phyloP scores from a whole-genome alignment of 1,284 basidiomycete species.

The Ganoderma sinense region DNA sequence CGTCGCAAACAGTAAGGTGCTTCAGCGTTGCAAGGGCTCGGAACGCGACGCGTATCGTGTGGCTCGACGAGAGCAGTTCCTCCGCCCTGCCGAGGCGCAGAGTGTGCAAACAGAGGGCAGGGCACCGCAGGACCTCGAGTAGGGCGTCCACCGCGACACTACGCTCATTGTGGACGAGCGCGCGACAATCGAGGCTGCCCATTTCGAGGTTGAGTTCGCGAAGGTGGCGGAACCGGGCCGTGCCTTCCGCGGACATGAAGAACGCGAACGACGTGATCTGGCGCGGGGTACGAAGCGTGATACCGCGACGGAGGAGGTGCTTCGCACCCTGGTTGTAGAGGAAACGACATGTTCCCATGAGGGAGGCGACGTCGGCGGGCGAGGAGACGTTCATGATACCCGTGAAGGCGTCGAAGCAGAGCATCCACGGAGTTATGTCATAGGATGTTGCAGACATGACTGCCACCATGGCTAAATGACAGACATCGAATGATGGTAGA shows the following conservation, averaged over 20 bases:
- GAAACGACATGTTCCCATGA: slow-evolving; percentile 12
- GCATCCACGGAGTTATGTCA: not conserved
- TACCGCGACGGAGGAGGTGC: slow-evolving; percentile 10
- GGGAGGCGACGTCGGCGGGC: not conserved
- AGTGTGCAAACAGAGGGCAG: not conserved
- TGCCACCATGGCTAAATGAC: not conserved
- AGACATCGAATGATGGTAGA: not conserved
- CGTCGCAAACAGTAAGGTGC: not conserved
- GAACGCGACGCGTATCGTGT: too few species aligned
- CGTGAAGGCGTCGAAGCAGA: slow-evolving; percentile 5
- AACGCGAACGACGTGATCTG: not conserved
- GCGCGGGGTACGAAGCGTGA: not conserved
- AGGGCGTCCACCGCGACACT: not conserved
- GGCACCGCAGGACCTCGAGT: not conserved
- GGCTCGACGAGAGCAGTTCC: not conserved
- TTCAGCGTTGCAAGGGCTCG: not conserved
- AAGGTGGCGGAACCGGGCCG: not conserved
- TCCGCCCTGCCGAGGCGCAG: not conserved
- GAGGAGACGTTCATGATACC: slow-evolving; percentile 6
- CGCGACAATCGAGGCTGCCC: not conserved
- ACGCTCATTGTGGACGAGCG: not conserved
- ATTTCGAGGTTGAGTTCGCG: not conserved
- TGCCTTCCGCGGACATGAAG: slow-evolving; percentile 9
- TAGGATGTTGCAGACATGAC: too few species aligned
- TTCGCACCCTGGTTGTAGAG: slow-evolving; percentile 4